phyloP scores from a whole-genome alignment of 2,329 filamentous ascomycete genomes.

The Elsinoe batatas region DNA sequence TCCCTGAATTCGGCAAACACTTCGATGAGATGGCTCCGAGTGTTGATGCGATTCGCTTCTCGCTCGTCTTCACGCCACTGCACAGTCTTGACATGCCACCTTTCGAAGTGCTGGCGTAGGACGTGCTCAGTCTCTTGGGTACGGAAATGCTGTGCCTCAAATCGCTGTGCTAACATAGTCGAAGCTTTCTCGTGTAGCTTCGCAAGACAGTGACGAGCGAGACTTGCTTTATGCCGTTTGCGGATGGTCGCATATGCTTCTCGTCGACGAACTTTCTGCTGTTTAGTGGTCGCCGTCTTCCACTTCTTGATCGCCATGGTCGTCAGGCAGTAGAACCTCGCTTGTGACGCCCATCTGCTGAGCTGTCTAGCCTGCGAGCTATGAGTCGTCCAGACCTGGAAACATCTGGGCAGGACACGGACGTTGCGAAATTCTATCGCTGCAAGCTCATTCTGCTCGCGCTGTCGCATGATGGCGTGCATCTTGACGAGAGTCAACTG shows the following conservation, averaged over 20 bases:
- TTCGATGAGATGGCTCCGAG: constrained; percentile 24
- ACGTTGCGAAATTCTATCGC: constrained; percentile 34
- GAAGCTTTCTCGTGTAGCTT: constrained; percentile 30
- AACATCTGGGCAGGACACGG: constrained; percentile 29
- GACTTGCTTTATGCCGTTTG: constrained; percentile 43
- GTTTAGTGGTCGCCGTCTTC: constrained; percentile 40
- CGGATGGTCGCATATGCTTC: constrained; percentile 47
- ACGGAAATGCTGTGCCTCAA: neutral
- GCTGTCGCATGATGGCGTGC: constrained; percentile 22
- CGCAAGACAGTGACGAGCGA: constrained; percentile 37
- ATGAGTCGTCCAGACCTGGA: constrained; percentile 29
- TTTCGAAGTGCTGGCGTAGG: neutral
- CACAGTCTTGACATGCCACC: neutral
- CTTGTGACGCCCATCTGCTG: constrained; percentile 45
- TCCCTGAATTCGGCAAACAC: constrained; percentile 26
- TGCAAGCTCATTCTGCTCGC: constrained; percentile 29
- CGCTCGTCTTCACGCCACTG: neutral
- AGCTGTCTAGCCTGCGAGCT: constrained; percentile 38
- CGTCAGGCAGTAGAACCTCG: constrained; percentile 46
- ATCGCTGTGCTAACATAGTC: constrained; percentile 29
- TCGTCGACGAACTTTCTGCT: constrained; percentile 43
- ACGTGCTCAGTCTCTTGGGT: neutral
- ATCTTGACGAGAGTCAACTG: constrained; percentile 22
- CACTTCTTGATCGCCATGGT: constrained; percentile 42
- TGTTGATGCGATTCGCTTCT: neutral